Evolutionary conservation across 495 filamentous ascomycete genomes (phyloP), one percentile per base, ranked within the genome.

Genomic region (Xylaria acuta): DNA sequence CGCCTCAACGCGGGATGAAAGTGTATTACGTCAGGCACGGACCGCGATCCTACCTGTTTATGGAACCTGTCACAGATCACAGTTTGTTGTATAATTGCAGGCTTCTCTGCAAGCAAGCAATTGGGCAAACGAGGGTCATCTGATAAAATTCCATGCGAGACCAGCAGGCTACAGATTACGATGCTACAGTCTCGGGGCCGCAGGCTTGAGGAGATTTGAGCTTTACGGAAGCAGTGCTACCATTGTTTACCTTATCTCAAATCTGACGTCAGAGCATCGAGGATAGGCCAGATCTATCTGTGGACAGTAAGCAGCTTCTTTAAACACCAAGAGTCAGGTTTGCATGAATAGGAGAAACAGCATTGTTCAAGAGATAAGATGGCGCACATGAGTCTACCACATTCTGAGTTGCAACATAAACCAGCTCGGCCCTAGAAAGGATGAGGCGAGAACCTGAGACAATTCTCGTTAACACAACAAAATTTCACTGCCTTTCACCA

Each of bases 21-120:
- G 53, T 56, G 53, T 38, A 60, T 60, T 60, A 38, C 58, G 32
- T 60, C 58, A 60, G 12, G 58, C 58, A 38, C 34, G 16, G 34
- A 38, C 58, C 34, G 18, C 58, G 14, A 22, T 60, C 32, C 32
- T n/a, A 60, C 58, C 30, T 3, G n/a, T 59, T 5, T 16, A 34
- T 9, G 16, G 30, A 36, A 36, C 30, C 12, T 3, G 30, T 59
- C 54, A 59, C 54, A 59, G 14, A 38, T 20, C 20, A 22, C 7
- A 34, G 11, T 32, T 11, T n/a, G 32, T 60, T 16, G 8, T 30
- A 18, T 56, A 56, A 2, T 30, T 16, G 14, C 53, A 56, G 53
- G 27, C 14, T 0, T 56, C 25, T 32, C 27, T 8, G 27, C 53
- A 18, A 7, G 4, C 12, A 18, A 56, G 11, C 53, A 56, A 56